A percentile compares a stretch with the other conserved stretches of the same genome.
Conservation (phyloP, 768 basidiomycete genomes). For the Exidia glandulosa region DNA sequence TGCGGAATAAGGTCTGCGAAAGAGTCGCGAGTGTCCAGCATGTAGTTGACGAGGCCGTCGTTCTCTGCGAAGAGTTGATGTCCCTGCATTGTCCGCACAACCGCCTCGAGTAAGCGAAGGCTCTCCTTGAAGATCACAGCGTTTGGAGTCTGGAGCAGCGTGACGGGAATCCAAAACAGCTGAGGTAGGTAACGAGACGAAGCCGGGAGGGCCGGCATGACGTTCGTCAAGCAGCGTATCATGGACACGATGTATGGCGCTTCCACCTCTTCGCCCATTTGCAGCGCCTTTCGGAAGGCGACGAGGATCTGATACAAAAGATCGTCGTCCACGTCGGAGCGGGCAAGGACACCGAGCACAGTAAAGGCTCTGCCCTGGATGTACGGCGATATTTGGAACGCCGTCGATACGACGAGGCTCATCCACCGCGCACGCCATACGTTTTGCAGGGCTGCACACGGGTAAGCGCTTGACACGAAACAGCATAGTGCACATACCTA, state of each 20-base stretch:
- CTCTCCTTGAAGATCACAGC: constrained; percentile 52
- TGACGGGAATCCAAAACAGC: constrained; percentile 83
- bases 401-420: constrained; percentile 75
- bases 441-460: constrained; percentile 58
- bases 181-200: constrained; percentile 62
- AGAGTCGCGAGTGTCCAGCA: constrained; percentile 52
- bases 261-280: constrained; percentile 56
- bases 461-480: no score
- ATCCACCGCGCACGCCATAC: constrained; percentile 92
- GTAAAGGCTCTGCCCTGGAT: constrained; percentile 82
- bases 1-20: constrained; percentile 59
- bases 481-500: no score
- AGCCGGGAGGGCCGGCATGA: constrained; percentile 57
- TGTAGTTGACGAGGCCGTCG: constrained; percentile 38
- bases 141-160: constrained; percentile 69
- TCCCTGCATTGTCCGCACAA: constrained; percentile 53
- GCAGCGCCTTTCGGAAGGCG: constrained; percentile 64
- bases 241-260: constrained; percentile 65
- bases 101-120: constrained; percentile 58
- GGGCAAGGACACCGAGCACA: constrained; percentile 64
- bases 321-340: constrained; percentile 83
- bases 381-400: constrained; percentile 80
- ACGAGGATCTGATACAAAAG: constrained; percentile 88
- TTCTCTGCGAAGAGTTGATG: constrained; percentile 46
- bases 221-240: constrained; percentile 72